Evolutionary conservation across 495 filamentous ascomycete species (phyloP).

Genomic region (Aspergillus bridgeri): DNA sequence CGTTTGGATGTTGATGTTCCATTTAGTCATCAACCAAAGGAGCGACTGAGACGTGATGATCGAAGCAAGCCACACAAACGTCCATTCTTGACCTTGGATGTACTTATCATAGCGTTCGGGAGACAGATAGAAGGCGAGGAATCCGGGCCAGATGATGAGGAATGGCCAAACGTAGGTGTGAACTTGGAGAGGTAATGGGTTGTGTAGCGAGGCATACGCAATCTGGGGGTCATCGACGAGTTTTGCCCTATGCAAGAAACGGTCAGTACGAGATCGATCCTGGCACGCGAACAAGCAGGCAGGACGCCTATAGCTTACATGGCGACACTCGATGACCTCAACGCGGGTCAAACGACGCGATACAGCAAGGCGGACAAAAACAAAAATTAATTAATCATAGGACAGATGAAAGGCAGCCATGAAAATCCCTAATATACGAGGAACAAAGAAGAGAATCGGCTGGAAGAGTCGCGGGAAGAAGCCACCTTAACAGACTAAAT

Average conservation of each 20-base stretch:
- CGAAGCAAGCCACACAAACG: conserved; percentile 84
- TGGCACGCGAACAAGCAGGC: conserved; percentile 11
- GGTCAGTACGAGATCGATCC: conserved; percentile 20
- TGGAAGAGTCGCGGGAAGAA: conserved; percentile 28
- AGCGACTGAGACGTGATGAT: conserved; percentile 87
- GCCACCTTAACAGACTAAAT: conserved; percentile 42
- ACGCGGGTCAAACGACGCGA: conserved; percentile 27
- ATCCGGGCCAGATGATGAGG: conserved; percentile 81
- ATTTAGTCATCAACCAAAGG: conserved; percentile 93
- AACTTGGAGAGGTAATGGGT: conserved; percentile 73
- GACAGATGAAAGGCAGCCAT: conserved; percentile 16
- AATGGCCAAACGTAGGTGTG: conserved; percentile 95
- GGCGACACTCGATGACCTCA: conserved; percentile 37
- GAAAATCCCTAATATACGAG: neutral
- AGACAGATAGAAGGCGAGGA: conserved; percentile 81
- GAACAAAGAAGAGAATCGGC: conserved; percentile 6
- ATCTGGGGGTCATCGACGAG: conserved; percentile 93
- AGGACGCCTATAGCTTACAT: conserved; percentile 29
- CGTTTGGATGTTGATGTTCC: conserved; percentile 84
- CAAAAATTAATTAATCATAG: conserved; percentile 31
- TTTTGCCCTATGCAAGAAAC: conserved; percentile 49
- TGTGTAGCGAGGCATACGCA: conserved; percentile 78
- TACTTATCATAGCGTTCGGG: conserved; percentile 81
- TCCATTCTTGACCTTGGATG: conserved; percentile 90
- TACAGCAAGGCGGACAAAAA: conserved; percentile 10